Base-by-base conservation (phyloP, 2,329 filamentous ascomycete genomes). In the Gyromitra esculenta region DNA sequence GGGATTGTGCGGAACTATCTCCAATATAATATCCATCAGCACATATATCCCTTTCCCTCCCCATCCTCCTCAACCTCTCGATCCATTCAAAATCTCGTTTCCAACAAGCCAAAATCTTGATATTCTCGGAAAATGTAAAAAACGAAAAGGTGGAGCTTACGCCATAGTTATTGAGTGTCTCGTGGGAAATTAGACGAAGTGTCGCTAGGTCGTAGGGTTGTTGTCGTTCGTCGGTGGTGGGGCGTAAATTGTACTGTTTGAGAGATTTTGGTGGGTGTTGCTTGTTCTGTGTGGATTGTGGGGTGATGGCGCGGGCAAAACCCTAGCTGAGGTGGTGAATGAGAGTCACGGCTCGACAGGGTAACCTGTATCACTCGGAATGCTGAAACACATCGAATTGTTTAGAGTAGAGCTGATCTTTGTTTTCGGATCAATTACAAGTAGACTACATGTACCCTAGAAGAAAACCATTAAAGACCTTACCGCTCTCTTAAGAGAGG, bases 1-100 rank as follows among this genome's bases (percentile, higher is more conserved):
- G 75, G 43, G 78, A 78, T 63, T 79, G 78, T 73, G 78, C 78
- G 45, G 78, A 72, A 54, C 78, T 79, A 59, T 64, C 74, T 41
- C 50, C 52, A 48, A 60, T 48, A 62, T 67, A 62, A 31, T 60
- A 37, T 56, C 59, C 31, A 75, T 72, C 60, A 76, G 63, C 21
- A 67, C 9, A 54, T 67, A 7, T 67, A 7, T 73, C 52, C 18
- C 50, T 70, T 69, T 13, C 15, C 1, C 25, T 25, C 18, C 25
- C 50, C 50, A 5, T 18, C 56, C 25, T 31, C 25, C 25, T 31
- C 25, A 1, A 31, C 25, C 25, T 31, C 25, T 31, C 4, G 25
- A 31, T 52, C 52, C 48, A 39, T 31, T 21, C 4, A 41, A 37
- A n/a, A 37, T 56, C n/a, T 7, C 54, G 18, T 64, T 77, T 67